Evolutionary conservation across 2,329 filamentous ascomycete genomes (phyloP), one percentile per base, ranked within the genome.

Genomic region (Hypomyces rosellus): DNA sequence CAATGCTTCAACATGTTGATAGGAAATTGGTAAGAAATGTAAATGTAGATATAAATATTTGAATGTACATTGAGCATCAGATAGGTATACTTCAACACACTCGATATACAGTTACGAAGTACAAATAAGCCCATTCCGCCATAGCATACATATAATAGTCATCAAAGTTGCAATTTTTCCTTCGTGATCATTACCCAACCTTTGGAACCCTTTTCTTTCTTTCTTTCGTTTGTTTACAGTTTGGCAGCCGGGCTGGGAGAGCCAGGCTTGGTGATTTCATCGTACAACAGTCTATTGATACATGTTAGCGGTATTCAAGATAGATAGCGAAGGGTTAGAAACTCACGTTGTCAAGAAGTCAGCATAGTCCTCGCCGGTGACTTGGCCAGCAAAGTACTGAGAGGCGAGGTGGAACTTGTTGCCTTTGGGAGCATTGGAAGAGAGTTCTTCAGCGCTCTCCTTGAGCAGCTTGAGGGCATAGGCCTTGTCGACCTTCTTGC

Each of bases 281-380:
- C 88, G 71, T 95, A 95, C 46, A 96, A 72, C 59, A 96, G 72
- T 47, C 86, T 93, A 55, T 30, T 25, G 6, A 30, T 15, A 2
- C 38, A n/a, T 15, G 38, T 16, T 38, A 38, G 36, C 20, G 4
- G 20, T 44, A n/a, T 30, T 15, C 15, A 40, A 18, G 6, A 20
- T 3, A 18, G 6, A 20, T 3, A 18, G 11, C 5, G 12, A n/a
- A 33, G 15, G 43, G 33, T 20, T 14, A 25, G 25, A 15, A 47
- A 74, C 85, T 78, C 75, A 89, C 84, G 74, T 73, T 7, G 89
- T 96, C 74, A 99, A 72, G 75, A 97, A 97, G 70, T 99, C 93
- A 12, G 91, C 90, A 69, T 97, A 97, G 60, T 96, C 91, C 76
- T 97, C 93, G 50, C 93, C 93, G 3, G 92, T 97, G 51, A 97